A percentile compares a stretch with the other conserved stretches of the same genome.
Evolutionary conservation across 2,329 filamentous ascomycete genomes (phyloP).

Genomic region (Coleophoma cylindrospora): DNA sequence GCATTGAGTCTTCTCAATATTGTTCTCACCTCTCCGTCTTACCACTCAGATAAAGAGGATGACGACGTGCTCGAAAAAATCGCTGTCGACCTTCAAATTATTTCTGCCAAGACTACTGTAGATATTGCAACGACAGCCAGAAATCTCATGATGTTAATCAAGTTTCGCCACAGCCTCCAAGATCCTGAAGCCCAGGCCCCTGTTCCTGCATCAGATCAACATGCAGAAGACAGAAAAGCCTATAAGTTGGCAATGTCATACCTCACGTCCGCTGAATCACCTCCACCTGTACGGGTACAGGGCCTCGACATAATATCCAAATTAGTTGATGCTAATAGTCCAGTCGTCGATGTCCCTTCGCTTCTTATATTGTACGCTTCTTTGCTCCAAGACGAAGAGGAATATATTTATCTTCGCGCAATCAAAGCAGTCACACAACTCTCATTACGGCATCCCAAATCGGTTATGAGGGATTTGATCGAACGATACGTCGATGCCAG

Average conservation of each 20-base stretch:
- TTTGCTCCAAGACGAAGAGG: slow-evolving; percentile 60
- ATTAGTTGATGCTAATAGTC: slow-evolving; percentile 49
- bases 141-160: slow-evolving; percentile 51
- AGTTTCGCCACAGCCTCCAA: slow-evolving; percentile 49
- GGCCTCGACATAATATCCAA: slow-evolving; percentile 55
- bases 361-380: slow-evolving; percentile 59
- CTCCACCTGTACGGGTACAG: slow-evolving; percentile 62
- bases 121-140: slow-evolving; percentile 47
- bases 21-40: slow-evolving; percentile 51
- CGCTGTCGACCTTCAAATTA: slow-evolving; percentile 42
- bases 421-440: slow-evolving; percentile 59
- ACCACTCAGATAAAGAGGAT: slow-evolving; percentile 41
- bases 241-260: slow-evolving; percentile 61
- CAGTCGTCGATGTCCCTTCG: slow-evolving; percentile 62
- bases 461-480: slow-evolving; percentile 56
- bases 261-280: slow-evolving; percentile 55
- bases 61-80: slow-evolving; percentile 36
- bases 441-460: slow-evolving; percentile 54
- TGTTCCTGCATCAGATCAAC: slow-evolving; percentile 31
- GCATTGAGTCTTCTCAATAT: slow-evolving; percentile 58
- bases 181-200: slow-evolving; percentile 16
- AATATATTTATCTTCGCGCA: slow-evolving; percentile 66
- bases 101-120: slow-evolving; percentile 28
- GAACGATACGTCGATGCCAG: slow-evolving; percentile 63
- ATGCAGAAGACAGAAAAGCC: slow-evolving; percentile 55